Evolutionary conservation across 306 rosid species (phyloP), one percentile per base, ranked within the genome.

Genomic region (Nissolia schottii): DNA sequence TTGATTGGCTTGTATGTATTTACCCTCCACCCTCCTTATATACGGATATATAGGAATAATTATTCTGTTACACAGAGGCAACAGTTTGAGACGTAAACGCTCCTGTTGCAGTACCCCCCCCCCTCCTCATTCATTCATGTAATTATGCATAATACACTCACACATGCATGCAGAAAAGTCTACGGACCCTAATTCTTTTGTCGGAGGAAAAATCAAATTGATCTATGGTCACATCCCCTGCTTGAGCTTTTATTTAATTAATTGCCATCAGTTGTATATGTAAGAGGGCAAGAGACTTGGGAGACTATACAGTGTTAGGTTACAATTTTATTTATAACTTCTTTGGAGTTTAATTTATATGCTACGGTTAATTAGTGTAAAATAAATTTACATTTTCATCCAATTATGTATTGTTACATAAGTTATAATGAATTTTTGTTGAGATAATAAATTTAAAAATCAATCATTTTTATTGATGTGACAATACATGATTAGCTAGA

Each of bases 1-100:
- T 79, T 79, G 81, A 79, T 64, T 75, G 86, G 77, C 29, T 34
- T 59, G 81, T 58, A 83, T 59, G 81, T 58, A 83, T 75, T 79
- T 40, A 75, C 49, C 22, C 40, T 7, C n/a, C n/a, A n/a, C n/a
- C n/a, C 58, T 45, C 31, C 35, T 65, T n/a, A n/a, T n/a, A n/a
- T n/a, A 65, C 67, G 45, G 79, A 50, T 64, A n/a, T n/a, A n/a
- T n/a, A 32, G 78, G 83, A 79, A 75, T 75, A 75, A 75, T 70
- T 58, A 75, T 75, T 79, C 84, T 76, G 78, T 83, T 75, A 59
- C 70, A 25, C 48, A 56, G n/a, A n/a, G n/a, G 49, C 19, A 38
- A 46, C 82, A 64, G 74, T 77, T 67, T 60, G 54, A 41, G 81
- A 76, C 72, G 64, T 62, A 61, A 77, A 77, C 83, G 81, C 79